phyloP scores from a whole-genome alignment of 768 basidiomycete genomes.

The Phaffia tasmanica region DNA sequence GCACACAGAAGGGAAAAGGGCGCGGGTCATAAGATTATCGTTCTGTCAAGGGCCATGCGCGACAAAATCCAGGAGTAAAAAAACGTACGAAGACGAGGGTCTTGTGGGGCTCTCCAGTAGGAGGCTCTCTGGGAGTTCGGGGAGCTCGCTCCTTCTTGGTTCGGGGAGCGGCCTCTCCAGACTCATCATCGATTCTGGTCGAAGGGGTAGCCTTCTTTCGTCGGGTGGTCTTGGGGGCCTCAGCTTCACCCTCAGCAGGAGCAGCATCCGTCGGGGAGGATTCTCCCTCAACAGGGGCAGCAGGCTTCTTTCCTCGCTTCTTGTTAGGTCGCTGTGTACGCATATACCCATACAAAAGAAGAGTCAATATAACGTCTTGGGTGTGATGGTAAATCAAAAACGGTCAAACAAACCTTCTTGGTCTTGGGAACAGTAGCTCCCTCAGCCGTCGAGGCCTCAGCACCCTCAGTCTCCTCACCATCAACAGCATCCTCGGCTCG shows the following conservation, averaged over 20 bases:
- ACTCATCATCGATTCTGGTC: slow-evolving; percentile 24
- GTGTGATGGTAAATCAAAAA: background rate
- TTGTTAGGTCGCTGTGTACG: slow-evolving; percentile 27
- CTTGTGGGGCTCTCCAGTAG: slow-evolving; percentile 68
- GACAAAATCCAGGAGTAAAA: background rate
- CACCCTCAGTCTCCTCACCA: slow-evolving; percentile 32
- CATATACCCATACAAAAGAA: background rate
- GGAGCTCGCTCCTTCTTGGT: slow-evolving; percentile 14
- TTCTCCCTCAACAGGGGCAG: slow-evolving; percentile 19
- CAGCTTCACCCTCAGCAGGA: slow-evolving; percentile 70
- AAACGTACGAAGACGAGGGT: slow-evolving; percentile 40
- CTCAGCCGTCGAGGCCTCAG: slow-evolving; percentile 37
- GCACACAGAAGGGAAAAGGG: slow-evolving; percentile 48
- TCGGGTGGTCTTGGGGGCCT: slow-evolving; percentile 37
- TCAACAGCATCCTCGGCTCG: slow-evolving; percentile 27
- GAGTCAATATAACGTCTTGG: background rate
- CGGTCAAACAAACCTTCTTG: background rate
- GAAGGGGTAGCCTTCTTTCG: slow-evolving; percentile 5
- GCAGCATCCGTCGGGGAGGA: slow-evolving; percentile 28
- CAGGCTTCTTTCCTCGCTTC: slow-evolving; percentile 27
- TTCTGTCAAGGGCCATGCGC: background rate
- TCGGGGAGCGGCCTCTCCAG: slow-evolving; percentile 14
- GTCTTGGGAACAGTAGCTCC: slow-evolving; percentile 36
- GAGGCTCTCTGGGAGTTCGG: slow-evolving; percentile 20
- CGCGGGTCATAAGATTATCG: slow-evolving; percentile 42